Evolutionary conservation across 169 alveolate species (phyloP), one percentile per base, ranked within the genome.

Genomic region (Toxoplasma gondii): DNA sequence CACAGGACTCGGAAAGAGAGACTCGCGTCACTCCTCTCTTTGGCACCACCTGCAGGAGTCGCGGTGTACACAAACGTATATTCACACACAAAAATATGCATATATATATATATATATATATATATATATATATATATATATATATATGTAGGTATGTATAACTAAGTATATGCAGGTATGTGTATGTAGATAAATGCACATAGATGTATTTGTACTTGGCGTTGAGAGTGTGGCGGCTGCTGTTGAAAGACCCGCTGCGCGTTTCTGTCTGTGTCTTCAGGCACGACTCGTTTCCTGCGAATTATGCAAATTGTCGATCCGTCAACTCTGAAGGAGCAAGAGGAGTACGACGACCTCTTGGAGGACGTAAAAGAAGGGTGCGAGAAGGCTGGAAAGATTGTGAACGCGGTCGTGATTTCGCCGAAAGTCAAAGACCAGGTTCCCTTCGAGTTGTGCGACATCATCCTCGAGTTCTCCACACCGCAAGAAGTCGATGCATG

Each of bases 321-420:
- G 81, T 81, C 92, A 67, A 78, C 84, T 16, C 43, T 93, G 43
- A 22, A 67, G 58, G 90, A 58, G 7, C 45, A 17, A 0, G 94
- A 88, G 78, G 96, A 94, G 78, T 94, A 74, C 74, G 90, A 90
- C 19, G 96, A 94, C 36, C n/a, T 94, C n/a, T 91, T 70, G 43
- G 96, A 94, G 24, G 96, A 94, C 53, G 94, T 94, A 43, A 82
- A 53, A 84, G 90, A 87, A 34, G 96, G 94, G 67, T 88, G 92
- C 84, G 87, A 67, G 34, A 78, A 49, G 31, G 91, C 69, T 5
- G 94, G 94, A 7, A 92, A 82, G 44, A n/a, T 94, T 4, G 69
- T 53, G 67, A 45, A 39, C 45, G 92, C 88, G 43, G 43, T 80
- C 22, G 88, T 94, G 2, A 41, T 94, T 34, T 88, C 94, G 22